A percentile compares a stretch with the other conserved stretches of the same genome.
phyloP scores from a whole-genome alignment of 1,284 basidiomycete genomes.

The Ganoderma multipileum region DNA sequence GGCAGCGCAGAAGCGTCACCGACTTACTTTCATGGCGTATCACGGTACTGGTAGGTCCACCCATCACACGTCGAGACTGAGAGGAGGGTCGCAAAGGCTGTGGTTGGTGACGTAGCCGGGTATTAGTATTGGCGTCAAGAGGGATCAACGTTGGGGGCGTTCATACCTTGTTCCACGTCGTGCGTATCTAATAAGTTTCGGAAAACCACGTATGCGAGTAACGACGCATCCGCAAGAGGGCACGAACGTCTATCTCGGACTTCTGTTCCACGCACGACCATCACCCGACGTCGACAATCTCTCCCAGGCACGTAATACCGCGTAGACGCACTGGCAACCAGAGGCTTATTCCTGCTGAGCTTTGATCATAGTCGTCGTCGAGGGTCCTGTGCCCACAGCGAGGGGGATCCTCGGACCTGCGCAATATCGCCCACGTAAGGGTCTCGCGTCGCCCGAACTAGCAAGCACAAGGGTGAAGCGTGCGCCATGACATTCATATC shows the following conservation, averaged over 20 bases:
- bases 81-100: background rate
- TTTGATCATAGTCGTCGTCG: background rate
- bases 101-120: background rate
- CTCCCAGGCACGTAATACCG: conserved; percentile 11
- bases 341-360: background rate
- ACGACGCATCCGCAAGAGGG: background rate
- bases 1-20: background rate
- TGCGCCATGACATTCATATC: conserved; percentile 15
- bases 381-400: background rate
- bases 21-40: background rate
- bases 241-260: background rate
- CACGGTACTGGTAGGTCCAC: background rate
- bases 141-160: background rate
- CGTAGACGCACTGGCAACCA: conserved; percentile 11
- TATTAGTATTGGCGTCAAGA: background rate
- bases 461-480: conserved; percentile 13
- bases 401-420: conserved; percentile 18
- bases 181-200: background rate
- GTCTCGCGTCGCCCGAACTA: conserved; percentile 11
- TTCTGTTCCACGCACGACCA: conserved; percentile 2
- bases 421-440: background rate
- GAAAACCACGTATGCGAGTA: background rate
- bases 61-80: background rate
- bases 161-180: background rate
- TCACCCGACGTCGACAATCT: background rate